Evolutionary conservation across 2,329 filamentous ascomycete species (phyloP).

Genomic region (Botrytis galanthina): DNA sequence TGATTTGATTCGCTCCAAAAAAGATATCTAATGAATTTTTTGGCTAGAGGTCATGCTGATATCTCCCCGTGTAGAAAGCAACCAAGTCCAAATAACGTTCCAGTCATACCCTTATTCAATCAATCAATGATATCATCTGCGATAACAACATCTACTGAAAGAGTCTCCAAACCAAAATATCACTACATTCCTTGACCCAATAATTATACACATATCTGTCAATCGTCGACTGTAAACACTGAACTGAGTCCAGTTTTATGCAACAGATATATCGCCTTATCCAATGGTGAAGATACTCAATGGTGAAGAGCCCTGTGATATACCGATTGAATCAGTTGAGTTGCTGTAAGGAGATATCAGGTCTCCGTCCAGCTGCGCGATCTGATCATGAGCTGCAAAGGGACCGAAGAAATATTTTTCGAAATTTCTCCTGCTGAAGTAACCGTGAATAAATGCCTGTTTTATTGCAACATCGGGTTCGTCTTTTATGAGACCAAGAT

Average conservation of each 20-base stretch:
- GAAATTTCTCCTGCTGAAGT: not conserved
- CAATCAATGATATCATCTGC: not conserved
- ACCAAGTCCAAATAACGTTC: not conserved
- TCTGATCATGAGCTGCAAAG: rapidly evolving
- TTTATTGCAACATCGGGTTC: not conserved
- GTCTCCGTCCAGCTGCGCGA: no score
- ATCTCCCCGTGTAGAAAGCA: not conserved
- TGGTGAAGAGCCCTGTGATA: not conserved
- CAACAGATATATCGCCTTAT: not conserved
- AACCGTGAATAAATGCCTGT: rapidly evolving
- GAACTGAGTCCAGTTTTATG: not conserved
- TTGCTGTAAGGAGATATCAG: not conserved
- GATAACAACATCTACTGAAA: not conserved
- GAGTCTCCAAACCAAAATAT: not conserved
- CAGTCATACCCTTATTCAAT: not conserved
- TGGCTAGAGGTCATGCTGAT: not conserved
- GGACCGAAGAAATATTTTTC: not conserved
- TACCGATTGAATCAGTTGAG: no score
- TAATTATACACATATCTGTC: no score
- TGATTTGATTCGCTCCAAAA: not conserved
- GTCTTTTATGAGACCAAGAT: no score
- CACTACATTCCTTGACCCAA: no score
- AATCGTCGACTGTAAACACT: rapidly evolving
- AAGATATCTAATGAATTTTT: not conserved
- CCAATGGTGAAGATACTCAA: not conserved